Percentiles rank a stretch among this genome's conserved stretches.
phyloP scores from a whole-genome alignment of 495 filamentous ascomycete genomes.

The Xylaria scruposa region DNA sequence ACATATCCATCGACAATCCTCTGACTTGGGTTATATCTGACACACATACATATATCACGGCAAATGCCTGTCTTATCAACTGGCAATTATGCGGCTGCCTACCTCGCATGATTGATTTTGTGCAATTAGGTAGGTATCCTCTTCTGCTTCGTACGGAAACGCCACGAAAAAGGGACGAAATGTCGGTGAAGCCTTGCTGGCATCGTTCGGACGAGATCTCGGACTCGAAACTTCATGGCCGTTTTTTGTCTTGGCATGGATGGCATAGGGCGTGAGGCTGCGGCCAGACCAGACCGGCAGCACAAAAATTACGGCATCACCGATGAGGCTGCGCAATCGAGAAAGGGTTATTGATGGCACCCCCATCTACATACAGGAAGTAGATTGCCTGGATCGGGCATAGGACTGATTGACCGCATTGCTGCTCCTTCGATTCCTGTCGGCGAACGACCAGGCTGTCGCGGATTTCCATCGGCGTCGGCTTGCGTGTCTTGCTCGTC shows the following conservation, averaged over 20 bases:
- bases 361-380: background rate
- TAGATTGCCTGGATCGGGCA: background rate
- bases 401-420: background rate
- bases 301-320: background rate
- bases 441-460: background rate
- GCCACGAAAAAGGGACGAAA: slow-evolving; percentile 7
- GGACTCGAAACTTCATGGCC: background rate
- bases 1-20: no score
- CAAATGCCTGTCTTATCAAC: slow-evolving; percentile 2
- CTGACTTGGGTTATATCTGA: background rate
- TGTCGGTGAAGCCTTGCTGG: slow-evolving; percentile 22
- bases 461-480: background rate
- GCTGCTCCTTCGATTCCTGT: background rate
- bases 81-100: slow-evolving; percentile 10
- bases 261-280: slow-evolving; percentile 6
- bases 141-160: background rate
- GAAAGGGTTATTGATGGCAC: background rate
- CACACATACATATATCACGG: background rate
- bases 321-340: background rate
- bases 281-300: background rate
- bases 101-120: slow-evolving; percentile 10
- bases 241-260: background rate
- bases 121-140: background rate
- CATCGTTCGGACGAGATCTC: background rate
- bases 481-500: background rate